Evolutionary conservation across 345 rosid genomes (phyloP), one percentile per base, ranked within the genome.

Genomic region (Ceriops zippeliana): DNA sequence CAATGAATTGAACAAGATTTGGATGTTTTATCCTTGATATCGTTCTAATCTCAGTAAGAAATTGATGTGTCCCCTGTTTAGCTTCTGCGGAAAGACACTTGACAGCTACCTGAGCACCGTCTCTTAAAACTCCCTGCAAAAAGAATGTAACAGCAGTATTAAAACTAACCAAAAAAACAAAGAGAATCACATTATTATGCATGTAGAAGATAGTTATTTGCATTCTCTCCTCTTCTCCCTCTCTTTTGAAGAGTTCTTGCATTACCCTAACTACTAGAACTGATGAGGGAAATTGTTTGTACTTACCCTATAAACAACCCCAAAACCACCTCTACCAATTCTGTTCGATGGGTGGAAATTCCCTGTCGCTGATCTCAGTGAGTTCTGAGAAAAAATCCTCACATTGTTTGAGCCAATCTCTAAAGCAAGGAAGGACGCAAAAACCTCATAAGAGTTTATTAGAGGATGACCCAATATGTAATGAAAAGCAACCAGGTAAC

Each of bases 321-420:
- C 98, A 78, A 78, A 93, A 63, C 95, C 97, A 51, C 98, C 98
- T 61, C 84, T 84, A 19, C 96, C 96, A 8, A 90, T 84, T 75
- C 73, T 82, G 75, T 82, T 84, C 1, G 89, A 75, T 66, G 88
- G 89, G 73, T 85, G 88, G 69, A 91, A 93, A 74, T 75, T 52
- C 58, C 65, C 63, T 2, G 98, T 91, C 20, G 97, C 97, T 28
- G 95, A 89, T 83, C 91, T 79, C 76, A 93, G 67, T 3, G 96
- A 81, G 67, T 85, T 88, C 69, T 74, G 89, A 19, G 91, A 81
- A 77, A 91, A 88, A 26, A 87, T 82, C 69, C 86, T 85, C 69
- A 89, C 85, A 69, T 91, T 86, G 85, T 76, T 64, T 67, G 91
- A 79, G 49, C 79, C 80, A 73, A 91, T 81, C 79, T 80, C 95